Evolutionary conservation across 345 rosid genomes (phyloP), one percentile per base, ranked within the genome.

Genomic region (Sonneratia alba): DNA sequence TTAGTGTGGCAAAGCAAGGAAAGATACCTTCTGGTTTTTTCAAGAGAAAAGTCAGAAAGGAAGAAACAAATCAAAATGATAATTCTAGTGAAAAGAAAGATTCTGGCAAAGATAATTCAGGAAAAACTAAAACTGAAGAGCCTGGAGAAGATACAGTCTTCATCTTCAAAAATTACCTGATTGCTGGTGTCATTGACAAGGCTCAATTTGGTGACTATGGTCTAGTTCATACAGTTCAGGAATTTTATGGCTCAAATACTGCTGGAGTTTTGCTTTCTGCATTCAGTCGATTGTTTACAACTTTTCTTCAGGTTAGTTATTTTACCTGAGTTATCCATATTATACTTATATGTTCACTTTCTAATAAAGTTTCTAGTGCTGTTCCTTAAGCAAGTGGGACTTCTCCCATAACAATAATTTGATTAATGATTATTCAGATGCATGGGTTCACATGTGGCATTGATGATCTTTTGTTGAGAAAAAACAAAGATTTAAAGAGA

Each of bases 371-470:
- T 61, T 13, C 19, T 32, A 62, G 34, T 62, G 37, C 8, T 27
- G 37, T 27, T 62, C 7, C 13, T 7, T 11, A 14, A 59, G 66
- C 36, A 62, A 27, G 66, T 62, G 38, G 37, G 16, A 22, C 63
- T 6, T 7, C 38, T 62, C 19, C 27, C 38, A 62, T 62, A n/a
- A 6, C 47, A 16, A 71, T 48, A 71, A 77, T 78, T 78, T 80
- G 59, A 69, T 36, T 81, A 8, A 67, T 75, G 77, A 73, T 83
- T 77, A 72, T 86, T 77, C 87, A 95, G 97, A 86, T 78, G 87
- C 99, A 92, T 75, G 99, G 97, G 66, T 92, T 95, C 81, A 95
- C 99, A 0, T 95, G 99, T 83, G 99, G 99, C 70, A 91, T 95
- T 62, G 97, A 95, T 82, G 99, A 95, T 81, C 96, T 95, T 76